Evolutionary conservation across 257 asterid genomes (phyloP), one percentile per base, ranked within the genome.

Genomic region (Solanum arcanum): DNA sequence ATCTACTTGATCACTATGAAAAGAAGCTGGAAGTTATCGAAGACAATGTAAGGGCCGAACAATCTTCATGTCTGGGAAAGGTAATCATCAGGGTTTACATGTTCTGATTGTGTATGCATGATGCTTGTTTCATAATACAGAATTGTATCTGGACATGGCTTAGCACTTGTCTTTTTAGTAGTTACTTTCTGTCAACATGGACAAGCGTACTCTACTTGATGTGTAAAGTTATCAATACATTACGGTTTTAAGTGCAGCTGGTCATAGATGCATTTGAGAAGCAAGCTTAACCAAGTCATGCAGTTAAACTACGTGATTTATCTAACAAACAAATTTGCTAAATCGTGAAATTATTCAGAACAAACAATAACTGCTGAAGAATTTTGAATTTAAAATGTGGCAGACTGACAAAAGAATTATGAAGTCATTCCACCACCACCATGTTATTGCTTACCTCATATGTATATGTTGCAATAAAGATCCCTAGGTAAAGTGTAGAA

Each of bases 11-110:
- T 76, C 93, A 93, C 86, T 92, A 93, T 88, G 98, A 93, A 88
- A 95, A 94, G 96, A 91, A 92, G 91, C 90, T 94, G 14, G 98
- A 90, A 90, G 94, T 90, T 88, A 69, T 93, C 87, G 98, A 95
- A 92, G 92, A 90, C 52, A 90, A 91, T 90, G 91, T 94, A 88
- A 92, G 97, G 88, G 85, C 87, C 27, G 99, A 94, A 89, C 95
- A 94, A 88, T 89, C 94, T 87, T 90, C 92, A 84, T 7, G 89
- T 84, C 88, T 89, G 84, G 97, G 93, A 89, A 90, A 95, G 98
- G 99, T 97, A 90, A 90, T 66, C 86, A 68, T 88, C 37, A 84
- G 35, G 69, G 42, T 29, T 81, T 29, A 81, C 69, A 81, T 81
- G 49, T 35, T 81, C 69, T 49, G 42, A 29, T 49, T 78, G 66